phyloP scores from a whole-genome alignment of 2,329 filamentous ascomycete species.

The Dactylellina cionopaga region DNA sequence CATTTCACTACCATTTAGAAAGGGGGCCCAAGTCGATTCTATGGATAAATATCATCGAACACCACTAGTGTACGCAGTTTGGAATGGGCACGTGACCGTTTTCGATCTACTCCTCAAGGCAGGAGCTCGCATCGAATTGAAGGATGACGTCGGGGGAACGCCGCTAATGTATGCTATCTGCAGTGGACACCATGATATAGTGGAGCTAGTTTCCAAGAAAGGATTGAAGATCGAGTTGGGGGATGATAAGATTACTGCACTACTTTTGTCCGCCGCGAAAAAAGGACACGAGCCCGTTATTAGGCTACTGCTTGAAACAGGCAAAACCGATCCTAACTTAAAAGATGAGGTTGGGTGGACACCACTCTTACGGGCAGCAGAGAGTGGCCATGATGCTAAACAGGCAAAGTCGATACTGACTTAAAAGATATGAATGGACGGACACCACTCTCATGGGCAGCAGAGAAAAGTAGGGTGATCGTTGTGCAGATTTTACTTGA shows the following conservation, averaged over 20 bases:
- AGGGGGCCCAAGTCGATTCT: conserved; percentile 2
- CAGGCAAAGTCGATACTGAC: not conserved
- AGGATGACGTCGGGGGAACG: no score
- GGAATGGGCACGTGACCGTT: not conserved
- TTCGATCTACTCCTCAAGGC: no score
- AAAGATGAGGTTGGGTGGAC: conserved; percentile 1
- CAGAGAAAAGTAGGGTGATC: not conserved
- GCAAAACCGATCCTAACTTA: not conserved
- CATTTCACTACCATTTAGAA: not conserved
- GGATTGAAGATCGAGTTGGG: not conserved
- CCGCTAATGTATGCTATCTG: no score
- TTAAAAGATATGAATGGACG: not conserved
- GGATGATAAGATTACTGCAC: no score
- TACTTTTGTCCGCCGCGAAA: no score
- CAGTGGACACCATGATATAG: not conserved
- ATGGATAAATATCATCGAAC: conserved; percentile 1
- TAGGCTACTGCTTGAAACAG: not conserved
- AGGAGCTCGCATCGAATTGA: no score
- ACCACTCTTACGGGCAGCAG: conserved; percentile 4
- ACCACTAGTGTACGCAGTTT: conserved; percentile 9
- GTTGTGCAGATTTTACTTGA: conserved; percentile 14
- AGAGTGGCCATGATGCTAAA: conserved; percentile 10
- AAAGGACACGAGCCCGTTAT: not conserved
- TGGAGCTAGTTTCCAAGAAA: not conserved
- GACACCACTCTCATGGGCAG: conserved; percentile 2